Evolutionary conservation across 192 early-diverging fungal genomes (phyloP), one percentile per base, ranked within the genome.

Genomic region (Coemansia sp.): DNA sequence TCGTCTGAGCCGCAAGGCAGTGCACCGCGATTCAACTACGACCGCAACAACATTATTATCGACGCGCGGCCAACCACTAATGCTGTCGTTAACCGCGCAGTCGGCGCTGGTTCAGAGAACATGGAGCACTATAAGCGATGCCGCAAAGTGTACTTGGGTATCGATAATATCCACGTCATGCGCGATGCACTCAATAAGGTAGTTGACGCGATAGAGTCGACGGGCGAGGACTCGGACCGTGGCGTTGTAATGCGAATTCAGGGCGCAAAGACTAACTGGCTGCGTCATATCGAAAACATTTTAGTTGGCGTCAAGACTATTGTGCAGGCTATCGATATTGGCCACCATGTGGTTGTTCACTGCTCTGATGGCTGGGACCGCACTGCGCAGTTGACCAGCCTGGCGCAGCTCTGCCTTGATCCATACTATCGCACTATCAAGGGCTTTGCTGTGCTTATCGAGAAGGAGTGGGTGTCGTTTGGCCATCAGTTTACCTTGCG

Each of bases 331-430:
- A 87, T 99, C 4, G 70, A 89, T 5, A 76, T 82, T 21, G 90
- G 90, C 57, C 85, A 88, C 6, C 95, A 97, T 64, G 95, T 94
- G 4, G 79, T 99, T 25, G 94, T 99, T 5, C 97, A 99, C 78
- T 99, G 97, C 86, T 97, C 94, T 48, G 97, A 99, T 73, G 97
- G 97, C 12, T 99, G 97, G 97, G 97, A 99, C 80, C 89, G 97
- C 23, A 99, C 97, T 0, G 91, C 95, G 19, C 97, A 99, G 79
- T 77, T 99, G 53, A 92, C 90, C 15, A 93, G 94, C 7, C 85
- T 96, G 21, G 87, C 96, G 48, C 89, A 94, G 75, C 68, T 99
- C 23, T 98, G 95, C 64, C 76, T 99, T 61, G 97, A 99, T 51
- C 96, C 97, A 5, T 98, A 89, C 75, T 99, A 96, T 77, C 93